These are phyloP conservation scores for Aspergillus costaricaensis DNA, from an alignment of 2,329 filamentous ascomycete genomes.

Conservation along the genomic window DNA sequence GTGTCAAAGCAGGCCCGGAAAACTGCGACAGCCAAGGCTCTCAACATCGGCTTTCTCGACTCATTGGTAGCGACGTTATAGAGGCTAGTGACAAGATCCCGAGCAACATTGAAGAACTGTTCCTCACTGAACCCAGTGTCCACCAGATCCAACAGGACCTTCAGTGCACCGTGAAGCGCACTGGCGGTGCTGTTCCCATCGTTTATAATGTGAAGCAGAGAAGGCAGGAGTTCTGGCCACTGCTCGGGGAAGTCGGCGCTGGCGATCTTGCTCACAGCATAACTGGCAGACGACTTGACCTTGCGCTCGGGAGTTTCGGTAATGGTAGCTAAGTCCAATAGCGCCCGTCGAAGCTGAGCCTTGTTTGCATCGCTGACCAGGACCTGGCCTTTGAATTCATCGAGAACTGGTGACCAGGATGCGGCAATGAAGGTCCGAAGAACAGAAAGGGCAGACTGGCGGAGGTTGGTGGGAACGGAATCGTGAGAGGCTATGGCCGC, in stretches of 20 bases:
- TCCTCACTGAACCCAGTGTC: constrained; percentile 92
- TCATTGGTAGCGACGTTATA: constrained; percentile 80
- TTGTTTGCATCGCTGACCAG: constrained; percentile 74
- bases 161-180: constrained; percentile 85
- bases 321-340: constrained; percentile 77
- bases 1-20: constrained; percentile 92
- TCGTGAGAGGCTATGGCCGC: constrained; percentile 77
- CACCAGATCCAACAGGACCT: constrained; percentile 84
- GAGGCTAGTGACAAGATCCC: constrained; percentile 79
- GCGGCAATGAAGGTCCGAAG: constrained; percentile 81
- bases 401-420: constrained; percentile 78
- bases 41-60: constrained; percentile 70
- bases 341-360: constrained; percentile 67
- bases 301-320: constrained; percentile 73
- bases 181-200: constrained; percentile 68
- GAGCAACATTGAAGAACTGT: constrained; percentile 89
- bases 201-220: constrained; percentile 72
- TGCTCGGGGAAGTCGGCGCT: constrained; percentile 89
- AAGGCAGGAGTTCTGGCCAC: constrained; percentile 87
- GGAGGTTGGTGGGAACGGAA: constrained; percentile 70
- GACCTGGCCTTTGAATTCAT: constrained; percentile 68
- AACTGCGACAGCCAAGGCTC: constrained; percentile 84
- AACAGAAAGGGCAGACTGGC: constrained; percentile 78
- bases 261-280: constrained; percentile 90
- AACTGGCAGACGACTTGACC: constrained; percentile 86